A percentile compares a stretch with the other conserved stretches of the same genome.
phyloP scores from a whole-genome alignment of 352 stramenopile genomes.

The Halophytophthora batemanensis region DNA sequence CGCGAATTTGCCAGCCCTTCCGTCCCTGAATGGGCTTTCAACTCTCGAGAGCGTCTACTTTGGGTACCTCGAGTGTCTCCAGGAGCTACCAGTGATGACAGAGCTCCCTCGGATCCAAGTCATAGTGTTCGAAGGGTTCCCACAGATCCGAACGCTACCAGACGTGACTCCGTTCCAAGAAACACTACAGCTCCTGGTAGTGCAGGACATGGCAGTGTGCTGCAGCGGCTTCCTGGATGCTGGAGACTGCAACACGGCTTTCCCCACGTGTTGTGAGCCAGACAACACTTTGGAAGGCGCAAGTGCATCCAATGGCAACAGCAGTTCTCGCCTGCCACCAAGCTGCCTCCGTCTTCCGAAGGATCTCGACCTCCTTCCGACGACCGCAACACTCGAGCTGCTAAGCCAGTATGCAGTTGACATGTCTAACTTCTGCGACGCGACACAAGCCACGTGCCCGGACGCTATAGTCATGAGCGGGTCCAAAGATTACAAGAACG shows the following conservation, averaged over 20 bases:
- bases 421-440: slow-evolving; percentile 22
- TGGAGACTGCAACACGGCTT: slow-evolving; percentile 25
- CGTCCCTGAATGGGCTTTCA: slow-evolving; percentile 9
- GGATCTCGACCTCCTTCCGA: slow-evolving; percentile 6
- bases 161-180: slow-evolving; percentile 13
- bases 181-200: slow-evolving; percentile 22
- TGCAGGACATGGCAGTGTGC: slow-evolving; percentile 20
- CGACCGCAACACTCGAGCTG: slow-evolving; percentile 6
- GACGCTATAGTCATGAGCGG: not conserved
- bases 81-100: slow-evolving; percentile 6
- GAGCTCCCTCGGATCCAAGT: slow-evolving; percentile 18
- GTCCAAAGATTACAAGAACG: not conserved
- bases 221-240: slow-evolving; percentile 26
- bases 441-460: slow-evolving; percentile 14
- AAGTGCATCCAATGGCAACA: not conserved
- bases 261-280: slow-evolving; percentile 22
- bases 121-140: slow-evolving; percentile 15
- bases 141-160: slow-evolving; percentile 12
- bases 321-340: slow-evolving; percentile 1
- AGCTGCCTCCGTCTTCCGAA: slow-evolving; percentile 13
- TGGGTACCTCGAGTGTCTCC: slow-evolving; percentile 17
- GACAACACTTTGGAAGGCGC: not conserved
- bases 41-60: slow-evolving; percentile 23
- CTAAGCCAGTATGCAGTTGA: slow-evolving; percentile 12
- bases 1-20: slow-evolving; percentile 10